Evolutionary conservation across 805 yeast genomes (phyloP).

Genomic region (Maudiozyma bulderi): DNA sequence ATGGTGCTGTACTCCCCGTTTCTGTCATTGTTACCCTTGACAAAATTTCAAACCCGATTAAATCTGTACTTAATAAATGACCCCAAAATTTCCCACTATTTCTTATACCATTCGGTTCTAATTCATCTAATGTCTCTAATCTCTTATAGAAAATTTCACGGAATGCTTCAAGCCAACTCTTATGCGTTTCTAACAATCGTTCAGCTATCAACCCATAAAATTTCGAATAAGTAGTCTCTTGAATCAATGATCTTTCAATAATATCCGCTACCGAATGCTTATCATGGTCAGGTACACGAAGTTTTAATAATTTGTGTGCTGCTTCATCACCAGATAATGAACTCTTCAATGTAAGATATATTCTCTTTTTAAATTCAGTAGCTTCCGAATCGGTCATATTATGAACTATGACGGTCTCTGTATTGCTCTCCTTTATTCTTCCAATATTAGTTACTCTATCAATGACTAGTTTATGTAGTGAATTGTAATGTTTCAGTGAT

Average conservation of each 20-base stretch:
- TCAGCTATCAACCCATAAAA: conserved; percentile 73
- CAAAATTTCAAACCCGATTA: conserved; percentile 54
- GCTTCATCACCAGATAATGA: conserved; percentile 90
- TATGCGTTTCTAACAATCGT: conserved; percentile 42
- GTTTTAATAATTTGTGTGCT: conserved; percentile 66
- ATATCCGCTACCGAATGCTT: conserved; percentile 56
- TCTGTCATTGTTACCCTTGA: conserved; percentile 53
- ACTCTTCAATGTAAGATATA: conserved; percentile 78
- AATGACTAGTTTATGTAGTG: conserved; percentile 32
- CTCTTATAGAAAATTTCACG: conserved; percentile 42
- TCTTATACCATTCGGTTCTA: conserved; percentile 63
- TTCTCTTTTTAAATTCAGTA: conserved; percentile 58
- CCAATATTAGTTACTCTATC: conserved; percentile 12
- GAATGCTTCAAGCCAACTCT: conserved; percentile 51
- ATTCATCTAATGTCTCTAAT: conserved; percentile 52
- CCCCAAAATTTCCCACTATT: conserved; percentile 84
- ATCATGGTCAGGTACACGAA: conserved; percentile 35
- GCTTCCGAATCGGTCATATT: conserved; percentile 65
- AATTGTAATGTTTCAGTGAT: conserved; percentile 40
- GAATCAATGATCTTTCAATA: conserved; percentile 71
- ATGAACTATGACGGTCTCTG: conserved; percentile 11
- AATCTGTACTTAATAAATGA: conserved; percentile 63
- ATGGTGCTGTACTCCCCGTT: conserved; percentile 63
- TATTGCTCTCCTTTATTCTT: conserved; percentile 3
- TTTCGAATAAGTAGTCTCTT: conserved; percentile 79